These are phyloP conservation scores for Cunninghamia lanceolata DNA, from an alignment of 75 land plant species.

Conservation along the genomic window DNA sequence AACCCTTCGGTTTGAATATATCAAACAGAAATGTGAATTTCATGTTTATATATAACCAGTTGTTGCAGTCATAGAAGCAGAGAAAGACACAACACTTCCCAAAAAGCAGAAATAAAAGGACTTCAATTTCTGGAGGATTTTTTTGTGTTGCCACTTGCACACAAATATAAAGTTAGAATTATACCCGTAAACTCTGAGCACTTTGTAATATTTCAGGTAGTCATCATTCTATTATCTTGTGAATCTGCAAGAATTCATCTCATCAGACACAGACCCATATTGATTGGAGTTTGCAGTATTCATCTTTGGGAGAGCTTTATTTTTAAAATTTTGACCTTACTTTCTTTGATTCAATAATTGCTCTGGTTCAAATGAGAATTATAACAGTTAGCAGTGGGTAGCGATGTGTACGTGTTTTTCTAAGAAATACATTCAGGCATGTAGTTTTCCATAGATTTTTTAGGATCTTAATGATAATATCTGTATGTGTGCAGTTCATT, in stretches of 20 bases:
- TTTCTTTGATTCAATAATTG: background rate
- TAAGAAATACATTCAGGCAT: background rate
- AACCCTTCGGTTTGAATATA: background rate
- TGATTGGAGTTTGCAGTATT: background rate
- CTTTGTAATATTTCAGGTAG: slow-evolving; percentile 95
- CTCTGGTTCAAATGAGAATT: background rate
- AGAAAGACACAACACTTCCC: slow-evolving; percentile 89
- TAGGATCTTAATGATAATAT: background rate
- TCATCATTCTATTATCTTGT: background rate
- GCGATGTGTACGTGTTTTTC: background rate
- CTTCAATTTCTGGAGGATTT: slow-evolving; percentile 93
- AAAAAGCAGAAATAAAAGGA: slow-evolving; percentile 98
- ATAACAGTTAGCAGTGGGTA: background rate
- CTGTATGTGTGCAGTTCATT: slow-evolving; percentile 66
- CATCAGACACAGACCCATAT: background rate
- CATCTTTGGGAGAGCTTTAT: background rate
- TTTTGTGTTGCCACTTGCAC: slow-evolving; percentile 94
- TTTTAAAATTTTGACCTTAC: background rate
- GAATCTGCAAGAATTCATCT: background rate
- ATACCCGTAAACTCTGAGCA: slow-evolving; percentile 98
- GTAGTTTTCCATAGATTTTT: background rate
- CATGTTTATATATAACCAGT: slow-evolving; percentile 62
- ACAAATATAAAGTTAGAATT: slow-evolving; percentile 87
- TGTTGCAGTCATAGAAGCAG: slow-evolving; percentile 96
- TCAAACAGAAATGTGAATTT: background rate